Conservation (phyloP, 441 rosid genomes). For the Pelargonium citronellum region DNA sequence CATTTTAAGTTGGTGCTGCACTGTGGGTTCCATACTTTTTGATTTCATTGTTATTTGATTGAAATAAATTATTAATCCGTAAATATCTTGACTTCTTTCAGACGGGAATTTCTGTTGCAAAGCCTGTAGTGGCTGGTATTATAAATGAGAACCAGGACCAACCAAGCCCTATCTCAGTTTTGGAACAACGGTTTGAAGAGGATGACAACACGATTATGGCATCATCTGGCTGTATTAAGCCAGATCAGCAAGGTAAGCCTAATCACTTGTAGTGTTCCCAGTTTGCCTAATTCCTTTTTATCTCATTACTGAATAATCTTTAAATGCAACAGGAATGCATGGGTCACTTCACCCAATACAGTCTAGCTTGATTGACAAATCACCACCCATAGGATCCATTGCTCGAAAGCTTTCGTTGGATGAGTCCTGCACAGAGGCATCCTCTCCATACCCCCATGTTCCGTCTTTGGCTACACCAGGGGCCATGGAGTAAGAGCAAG, state of each 20-base stretch:
- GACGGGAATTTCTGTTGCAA: slow-evolving; percentile 49
- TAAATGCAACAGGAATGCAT: slow-evolving; percentile 36
- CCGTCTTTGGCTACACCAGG: slow-evolving; percentile 29
- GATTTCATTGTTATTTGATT: neutral
- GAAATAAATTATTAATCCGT: neutral
- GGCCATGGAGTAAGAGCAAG: slow-evolving; percentile 38
- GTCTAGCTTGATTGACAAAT: slow-evolving; percentile 72
- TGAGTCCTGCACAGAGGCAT: slow-evolving; percentile 40
- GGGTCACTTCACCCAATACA: slow-evolving; percentile 23
- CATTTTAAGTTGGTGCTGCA: neutral
- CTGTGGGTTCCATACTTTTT: neutral
- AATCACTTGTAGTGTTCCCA: neutral
- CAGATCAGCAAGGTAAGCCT: slow-evolving; percentile 35
- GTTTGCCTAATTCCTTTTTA: neutral
- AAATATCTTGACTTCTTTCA: slow-evolving; percentile 28
- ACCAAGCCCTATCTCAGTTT: slow-evolving; percentile 91
- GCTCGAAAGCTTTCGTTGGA: slow-evolving; percentile 73
- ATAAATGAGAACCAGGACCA: slow-evolving; percentile 68
- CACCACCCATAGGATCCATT: slow-evolving; percentile 79
- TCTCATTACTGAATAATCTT: slow-evolving; percentile 4
- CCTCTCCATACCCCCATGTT: slow-evolving; percentile 38
- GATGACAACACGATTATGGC: slow-evolving; percentile 43
- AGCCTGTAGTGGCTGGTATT: slow-evolving; percentile 33
- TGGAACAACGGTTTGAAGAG: slow-evolving; percentile 71
- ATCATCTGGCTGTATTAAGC: slow-evolving; percentile 39